Base-by-base conservation (phyloP, 805 yeast species). In the Ogataea haglerorum region DNA sequence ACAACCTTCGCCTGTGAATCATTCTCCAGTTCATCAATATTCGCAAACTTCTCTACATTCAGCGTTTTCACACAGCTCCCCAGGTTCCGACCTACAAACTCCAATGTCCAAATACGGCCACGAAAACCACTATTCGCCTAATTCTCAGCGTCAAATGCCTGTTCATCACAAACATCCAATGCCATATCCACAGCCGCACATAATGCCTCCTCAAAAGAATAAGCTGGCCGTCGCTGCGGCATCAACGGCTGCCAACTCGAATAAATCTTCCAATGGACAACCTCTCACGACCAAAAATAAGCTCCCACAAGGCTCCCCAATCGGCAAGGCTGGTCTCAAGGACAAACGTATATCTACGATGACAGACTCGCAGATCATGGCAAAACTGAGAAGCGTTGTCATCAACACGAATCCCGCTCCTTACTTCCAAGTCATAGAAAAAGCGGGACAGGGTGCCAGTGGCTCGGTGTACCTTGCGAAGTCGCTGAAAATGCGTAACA, bases 391-490 rank as follows among this genome's bases (percentile, higher is more conserved):
- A 44, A 77, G 87, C 3, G 96, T 90, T 23, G 96, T 93, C 8
- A 79, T 82, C 49, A 78, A 75, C 53, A 74, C 78, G 30, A 95
- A 93, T 64, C 99, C 99, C n/a, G 72, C 87, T 6, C 83, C 88
- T 30, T 74, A 74, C 45, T 85, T 85, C 67, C 78, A 78, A 55
- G 80, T 84, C 64, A 73, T 85, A 46, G 88, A 82, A 57, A 82
- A 83, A 51, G 93, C 91, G 1, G 99, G 99, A 13, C 98, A 93
- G 67, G 99, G 99, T 56, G 99, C 99, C 0, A 79, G 90, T 48
- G 99, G 99, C 14, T 88, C 95, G 3, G 99, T 93, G 14, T 93
- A 85, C 58, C 69, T 89, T 35, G 96, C 96, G 0, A 81, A 78
- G 56, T 74, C 83, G 33, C 64, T 77, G 35, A 71, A 70, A 40